These are phyloP conservation scores for Byssochlamys sp. DNA, from an alignment of 2,329 filamentous ascomycete species.

Conservation along the genomic window DNA sequence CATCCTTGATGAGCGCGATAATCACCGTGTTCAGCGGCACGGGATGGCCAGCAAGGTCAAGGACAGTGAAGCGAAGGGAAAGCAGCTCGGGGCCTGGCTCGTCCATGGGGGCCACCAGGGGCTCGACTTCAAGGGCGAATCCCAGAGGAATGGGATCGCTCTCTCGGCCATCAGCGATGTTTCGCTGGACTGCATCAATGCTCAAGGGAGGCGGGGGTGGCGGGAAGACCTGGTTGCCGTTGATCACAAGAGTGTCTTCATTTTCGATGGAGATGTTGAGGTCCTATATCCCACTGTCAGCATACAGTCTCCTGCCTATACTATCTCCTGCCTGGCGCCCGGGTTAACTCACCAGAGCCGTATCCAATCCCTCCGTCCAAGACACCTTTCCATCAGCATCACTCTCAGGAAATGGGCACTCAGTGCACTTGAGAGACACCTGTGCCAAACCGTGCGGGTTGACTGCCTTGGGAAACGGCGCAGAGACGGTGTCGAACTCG, in stretches of 20 bases:
- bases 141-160: conserved; percentile 31
- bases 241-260: conserved; percentile 23
- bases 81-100: conserved; percentile 25
- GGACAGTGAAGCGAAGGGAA: conserved; percentile 36
- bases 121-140: conserved; percentile 34
- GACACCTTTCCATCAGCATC: conserved; percentile 18
- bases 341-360: conserved; percentile 23
- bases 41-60: conserved; percentile 34
- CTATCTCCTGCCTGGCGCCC: not conserved
- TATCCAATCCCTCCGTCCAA: conserved; percentile 27
- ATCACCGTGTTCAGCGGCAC: conserved; percentile 36
- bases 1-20: conserved; percentile 29
- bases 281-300: conserved; percentile 12
- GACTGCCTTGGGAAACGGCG: conserved; percentile 13
- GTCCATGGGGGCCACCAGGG: conserved; percentile 19
- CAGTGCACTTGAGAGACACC: conserved; percentile 26
- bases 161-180: conserved; percentile 25
- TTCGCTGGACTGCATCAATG: conserved; percentile 26
- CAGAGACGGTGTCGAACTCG: conserved; percentile 17
- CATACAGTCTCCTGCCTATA: not conserved
- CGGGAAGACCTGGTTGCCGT: conserved; percentile 32
- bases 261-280: conserved; percentile 29
- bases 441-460: conserved; percentile 17
- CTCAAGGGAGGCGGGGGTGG: conserved; percentile 17
- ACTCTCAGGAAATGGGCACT: conserved; percentile 30